Evolutionary conservation across 1,284 basidiomycete species (phyloP), one percentile per base, ranked within the genome.

Genomic region (Leccinum huronense): DNA sequence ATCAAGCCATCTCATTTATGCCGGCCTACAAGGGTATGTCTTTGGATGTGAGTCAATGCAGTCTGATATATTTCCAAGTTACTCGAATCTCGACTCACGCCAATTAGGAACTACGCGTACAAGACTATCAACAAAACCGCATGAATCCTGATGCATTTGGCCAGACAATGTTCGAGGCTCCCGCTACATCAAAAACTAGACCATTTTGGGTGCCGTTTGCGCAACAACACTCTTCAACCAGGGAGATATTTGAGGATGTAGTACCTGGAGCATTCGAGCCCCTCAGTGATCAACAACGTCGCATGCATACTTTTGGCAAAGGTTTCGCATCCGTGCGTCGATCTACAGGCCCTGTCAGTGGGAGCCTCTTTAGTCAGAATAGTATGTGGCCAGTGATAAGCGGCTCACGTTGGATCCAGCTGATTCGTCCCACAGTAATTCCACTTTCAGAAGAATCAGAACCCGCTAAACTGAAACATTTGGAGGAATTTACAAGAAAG

Each of bases 101-200:
- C 51, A 48, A 61, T 36, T 62, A 91, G 89, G 90, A 92, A 81
- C 72, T 93, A 36, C 86, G 89, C 62, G 57, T 81, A 19, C 90
- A 92, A 82, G 90, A 92, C 71, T 93, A 92, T 66, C 77, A 81
- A 51, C 89, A 90, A 74, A 85, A 85, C 58, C 83, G 90, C 27
- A 92, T 90, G 76, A 87, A 86, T 38, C 81, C 81, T 36, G 81
- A 82, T 55, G 75, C 80, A 45, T 84, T 82, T 61, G 77, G 80
- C 23, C 80, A 80, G 65, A 67, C 79, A n/a, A 66, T 70, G 27
- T 71, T 74, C 5, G 27, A 14, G 5, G 14, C 27, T 54, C 27
- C 51, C 14, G 2, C 27, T 30, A 14, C 51, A 30, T 30, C 14
- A 27, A 3, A 7, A 27, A 54, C 23, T 30, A 30, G 27, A 2